A percentile compares a stretch with the other conserved stretches of the same genome.
These are phyloP conservation scores for Penicillium nordicum DNA, from an alignment of 2,329 filamentous ascomycete species.

Conservation along the genomic window DNA sequence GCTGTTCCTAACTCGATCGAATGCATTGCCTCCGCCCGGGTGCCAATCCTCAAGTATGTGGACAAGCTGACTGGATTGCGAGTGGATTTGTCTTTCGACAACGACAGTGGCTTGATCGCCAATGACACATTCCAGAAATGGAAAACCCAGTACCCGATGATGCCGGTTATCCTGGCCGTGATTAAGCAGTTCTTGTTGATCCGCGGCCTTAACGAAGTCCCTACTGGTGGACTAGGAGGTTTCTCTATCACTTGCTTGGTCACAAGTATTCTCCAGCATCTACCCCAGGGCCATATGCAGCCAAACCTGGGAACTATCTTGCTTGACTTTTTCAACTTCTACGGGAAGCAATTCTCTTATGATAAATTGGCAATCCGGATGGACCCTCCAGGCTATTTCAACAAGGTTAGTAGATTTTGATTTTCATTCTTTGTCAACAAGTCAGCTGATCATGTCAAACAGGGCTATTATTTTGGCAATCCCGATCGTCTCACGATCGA, in stretches of 20 bases:
- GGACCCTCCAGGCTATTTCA: conserved; percentile 68
- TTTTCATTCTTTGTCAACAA: background rate
- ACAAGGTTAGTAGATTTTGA: conserved; percentile 59
- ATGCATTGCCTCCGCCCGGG: conserved; percentile 71
- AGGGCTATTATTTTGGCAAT: conserved; percentile 52
- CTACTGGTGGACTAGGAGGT: conserved; percentile 84
- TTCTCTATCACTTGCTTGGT: conserved; percentile 94
- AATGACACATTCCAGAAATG: conserved; percentile 76
- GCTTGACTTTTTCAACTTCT: conserved; percentile 84
- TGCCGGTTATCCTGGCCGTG: conserved; percentile 80
- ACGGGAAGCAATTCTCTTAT: conserved; percentile 77
- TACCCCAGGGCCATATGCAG: conserved; percentile 66
- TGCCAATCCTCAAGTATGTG: conserved; percentile 88
- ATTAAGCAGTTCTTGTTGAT: conserved; percentile 92
- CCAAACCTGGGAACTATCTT: conserved; percentile 76
- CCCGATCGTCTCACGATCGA: conserved; percentile 75
- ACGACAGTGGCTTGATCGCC: conserved; percentile 73
- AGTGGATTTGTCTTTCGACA: conserved; percentile 94
- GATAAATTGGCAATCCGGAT: conserved; percentile 69
- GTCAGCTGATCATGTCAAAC: conserved; percentile 30
- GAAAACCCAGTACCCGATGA: conserved; percentile 74
- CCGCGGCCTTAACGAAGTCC: conserved; percentile 86
- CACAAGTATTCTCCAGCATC: conserved; percentile 78
- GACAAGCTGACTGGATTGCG: conserved; percentile 74
- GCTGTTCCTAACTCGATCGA: conserved; percentile 59